A percentile compares a stretch with the other conserved stretches of the same genome.
Conservation (phyloP, 2,329 filamentous ascomycete genomes). For the Thermoascus crustaceus region DNA sequence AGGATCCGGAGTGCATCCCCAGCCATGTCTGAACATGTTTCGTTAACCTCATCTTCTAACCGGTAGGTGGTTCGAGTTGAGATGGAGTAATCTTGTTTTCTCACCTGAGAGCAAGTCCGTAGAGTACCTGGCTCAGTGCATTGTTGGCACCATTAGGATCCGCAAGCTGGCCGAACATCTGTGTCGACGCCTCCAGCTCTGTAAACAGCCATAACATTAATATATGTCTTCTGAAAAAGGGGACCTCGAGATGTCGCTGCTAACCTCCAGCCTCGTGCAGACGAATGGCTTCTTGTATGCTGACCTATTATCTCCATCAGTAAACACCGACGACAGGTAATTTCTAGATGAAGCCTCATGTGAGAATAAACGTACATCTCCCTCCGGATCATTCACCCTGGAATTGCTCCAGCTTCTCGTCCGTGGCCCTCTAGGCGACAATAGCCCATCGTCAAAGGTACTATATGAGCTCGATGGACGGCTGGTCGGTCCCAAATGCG, state of each 20-base stretch:
- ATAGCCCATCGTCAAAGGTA: slow-evolving; percentile 8
- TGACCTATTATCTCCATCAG: slow-evolving; percentile 30
- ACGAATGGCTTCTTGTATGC: slow-evolving; percentile 92
- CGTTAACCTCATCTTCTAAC: slow-evolving; percentile 8
- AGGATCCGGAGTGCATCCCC: slow-evolving; percentile 72
- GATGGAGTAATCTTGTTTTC: slow-evolving; percentile 21
- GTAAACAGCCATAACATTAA: slow-evolving; percentile 10
- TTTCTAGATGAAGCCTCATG: too few relatives aligned
- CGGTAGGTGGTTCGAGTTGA: too few relatives aligned
- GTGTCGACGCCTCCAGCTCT: slow-evolving; percentile 70
- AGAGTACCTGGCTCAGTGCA: slow-evolving; percentile 88
- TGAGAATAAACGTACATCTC: slow-evolving; percentile 30
- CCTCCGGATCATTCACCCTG: slow-evolving; percentile 21
- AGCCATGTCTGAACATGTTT: slow-evolving; percentile 63
- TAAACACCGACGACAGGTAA: too few relatives aligned
- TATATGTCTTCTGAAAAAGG: slow-evolving; percentile 2
- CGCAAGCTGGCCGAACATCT: slow-evolving; percentile 74
- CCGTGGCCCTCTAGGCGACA: slow-evolving; percentile 10
- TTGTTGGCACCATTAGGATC: slow-evolving; percentile 81
- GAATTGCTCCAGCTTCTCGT: slow-evolving; percentile 28
- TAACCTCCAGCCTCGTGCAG: slow-evolving; percentile 72
- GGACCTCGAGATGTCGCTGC: slow-evolving; percentile 8
- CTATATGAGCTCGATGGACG: slow-evolving; percentile 16
- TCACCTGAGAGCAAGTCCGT: slow-evolving; percentile 80
- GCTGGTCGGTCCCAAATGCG: slow-evolving; percentile 36